Evolutionary conservation across 768 basidiomycete species (phyloP).

Genomic region (Mycena filopes): DNA sequence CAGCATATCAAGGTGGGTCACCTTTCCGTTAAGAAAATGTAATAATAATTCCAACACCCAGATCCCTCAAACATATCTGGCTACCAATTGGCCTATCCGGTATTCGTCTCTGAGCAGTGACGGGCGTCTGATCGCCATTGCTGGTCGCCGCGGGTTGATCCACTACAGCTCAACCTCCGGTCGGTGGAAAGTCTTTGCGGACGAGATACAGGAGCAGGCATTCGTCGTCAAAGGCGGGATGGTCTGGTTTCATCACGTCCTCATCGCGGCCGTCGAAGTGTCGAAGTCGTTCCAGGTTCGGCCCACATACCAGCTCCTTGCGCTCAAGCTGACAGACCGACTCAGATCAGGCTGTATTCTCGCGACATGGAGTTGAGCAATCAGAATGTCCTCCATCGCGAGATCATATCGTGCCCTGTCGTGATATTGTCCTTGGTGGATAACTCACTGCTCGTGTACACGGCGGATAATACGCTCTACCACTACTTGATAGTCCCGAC

Average conservation of each 20-base stretch:
- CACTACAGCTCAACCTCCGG: constrained; percentile 97
- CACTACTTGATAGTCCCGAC: constrained; percentile 94
- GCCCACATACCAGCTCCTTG: constrained; percentile 22
- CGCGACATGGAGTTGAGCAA: constrained; percentile 89
- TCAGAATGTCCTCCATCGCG: constrained; percentile 85
- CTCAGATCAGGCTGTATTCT: constrained; percentile 91
- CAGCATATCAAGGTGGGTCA: constrained; percentile 86
- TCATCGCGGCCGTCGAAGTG: constrained; percentile 90
- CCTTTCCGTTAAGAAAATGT: background rate
- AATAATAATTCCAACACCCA: constrained; percentile 44
- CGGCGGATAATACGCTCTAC: constrained; percentile 90
- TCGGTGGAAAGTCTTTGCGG: constrained; percentile 91
- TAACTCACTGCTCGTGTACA: constrained; percentile 94
- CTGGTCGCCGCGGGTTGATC: constrained; percentile 88
- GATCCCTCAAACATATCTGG: constrained; percentile 91
- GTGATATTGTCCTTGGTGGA: constrained; percentile 93
- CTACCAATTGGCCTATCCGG: constrained; percentile 92
- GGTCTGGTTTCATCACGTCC: constrained; percentile 96
- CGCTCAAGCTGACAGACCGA: constrained; percentile 10
- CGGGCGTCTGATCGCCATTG: constrained; percentile 91
- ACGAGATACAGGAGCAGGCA: constrained; percentile 84
- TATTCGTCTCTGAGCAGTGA: constrained; percentile 93
- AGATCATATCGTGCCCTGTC: constrained; percentile 79
- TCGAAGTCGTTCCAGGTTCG: constrained; percentile 80
- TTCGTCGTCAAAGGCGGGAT: constrained; percentile 92